Percentiles rank a stretch among this genome's conserved stretches.
phyloP scores from a whole-genome alignment of 73 alveolate genomes.

The Uronychia setigera region DNA sequence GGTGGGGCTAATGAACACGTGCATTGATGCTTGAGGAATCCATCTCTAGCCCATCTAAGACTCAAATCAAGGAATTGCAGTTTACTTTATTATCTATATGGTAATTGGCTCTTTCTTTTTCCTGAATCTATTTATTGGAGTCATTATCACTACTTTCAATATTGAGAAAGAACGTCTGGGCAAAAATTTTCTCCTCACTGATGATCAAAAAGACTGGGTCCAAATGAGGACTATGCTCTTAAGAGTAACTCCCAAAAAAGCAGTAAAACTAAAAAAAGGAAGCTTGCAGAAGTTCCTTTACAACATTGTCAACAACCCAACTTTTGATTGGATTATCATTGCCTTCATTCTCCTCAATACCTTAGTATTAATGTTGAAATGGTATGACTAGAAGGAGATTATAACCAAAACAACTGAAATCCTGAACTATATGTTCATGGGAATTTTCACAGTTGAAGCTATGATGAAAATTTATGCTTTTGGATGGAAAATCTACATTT shows the following conservation, averaged over 20 bases:
- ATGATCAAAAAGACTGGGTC: conserved; percentile 27
- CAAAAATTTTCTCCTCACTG: not conserved
- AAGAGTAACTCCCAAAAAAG: conserved; percentile 4
- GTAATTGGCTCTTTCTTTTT: conserved; percentile 32
- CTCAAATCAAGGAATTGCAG: not conserved
- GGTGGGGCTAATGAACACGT: conserved; percentile 19
- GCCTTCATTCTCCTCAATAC: conserved; percentile 76
- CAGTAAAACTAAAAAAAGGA: no score
- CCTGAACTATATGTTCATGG: conserved; percentile 74
- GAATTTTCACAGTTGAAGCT: conserved; percentile 75
- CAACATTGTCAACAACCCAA: conserved; percentile 1
- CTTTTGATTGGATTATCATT: conserved; percentile 20
- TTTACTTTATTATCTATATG: conserved; percentile 30
- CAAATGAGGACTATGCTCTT: conserved; percentile 9
- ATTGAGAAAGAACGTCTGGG: conserved; percentile 27
- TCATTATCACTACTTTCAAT: conserved; percentile 25
- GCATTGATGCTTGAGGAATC: conserved; percentile 42
- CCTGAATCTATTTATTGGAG: conserved; percentile 33
- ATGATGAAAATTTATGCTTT: conserved; percentile 10
- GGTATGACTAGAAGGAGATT: conserved; percentile 65
- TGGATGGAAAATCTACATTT: not conserved
- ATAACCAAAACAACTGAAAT: conserved; percentile 51
- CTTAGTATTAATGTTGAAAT: conserved; percentile 79
- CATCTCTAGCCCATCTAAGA: conserved; percentile 18
- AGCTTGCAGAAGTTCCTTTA: not conserved